Evolutionary conservation across 495 filamentous ascomycete genomes (phyloP).

Genomic region (Alectoria sarmentosa): DNA sequence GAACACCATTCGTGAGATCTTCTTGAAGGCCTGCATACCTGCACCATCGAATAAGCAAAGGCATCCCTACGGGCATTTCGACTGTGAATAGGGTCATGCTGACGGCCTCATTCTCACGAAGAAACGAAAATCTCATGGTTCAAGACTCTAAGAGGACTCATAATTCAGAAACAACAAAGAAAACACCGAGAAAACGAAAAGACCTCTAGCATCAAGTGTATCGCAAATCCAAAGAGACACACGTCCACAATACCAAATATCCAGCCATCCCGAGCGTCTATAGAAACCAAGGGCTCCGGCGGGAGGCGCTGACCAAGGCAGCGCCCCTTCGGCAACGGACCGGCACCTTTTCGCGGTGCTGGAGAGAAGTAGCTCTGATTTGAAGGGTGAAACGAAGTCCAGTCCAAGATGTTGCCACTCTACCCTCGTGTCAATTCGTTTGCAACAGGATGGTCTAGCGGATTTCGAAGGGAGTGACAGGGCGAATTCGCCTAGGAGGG

Average conservation of each 20-base stretch:
- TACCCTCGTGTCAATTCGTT: background rate
- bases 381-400: slow-evolving; percentile 3
- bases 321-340: slow-evolving; percentile 4
- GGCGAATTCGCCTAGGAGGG: background rate
- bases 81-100: background rate
- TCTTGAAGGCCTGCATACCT: too few relatives aligned
- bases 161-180: background rate
- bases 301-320: slow-evolving; percentile 12
- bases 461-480: background rate
- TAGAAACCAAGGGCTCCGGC: slow-evolving; percentile 13
- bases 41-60: background rate
- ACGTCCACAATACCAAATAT: background rate
- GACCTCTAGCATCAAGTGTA: background rate
- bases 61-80: background rate
- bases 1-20: too few relatives aligned
- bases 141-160: background rate
- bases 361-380: slow-evolving; percentile 8
- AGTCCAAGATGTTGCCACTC: slow-evolving; percentile 12
- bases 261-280: slow-evolving; percentile 4
- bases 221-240: background rate
- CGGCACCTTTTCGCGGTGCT: slow-evolving; percentile 16
- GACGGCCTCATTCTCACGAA: background rate
- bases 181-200: background rate
- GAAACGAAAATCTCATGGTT: too few relatives aligned
- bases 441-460: background rate